Evolutionary conservation across 495 filamentous ascomycete species (phyloP).

Genomic region (Penicillium simplicissimum): DNA sequence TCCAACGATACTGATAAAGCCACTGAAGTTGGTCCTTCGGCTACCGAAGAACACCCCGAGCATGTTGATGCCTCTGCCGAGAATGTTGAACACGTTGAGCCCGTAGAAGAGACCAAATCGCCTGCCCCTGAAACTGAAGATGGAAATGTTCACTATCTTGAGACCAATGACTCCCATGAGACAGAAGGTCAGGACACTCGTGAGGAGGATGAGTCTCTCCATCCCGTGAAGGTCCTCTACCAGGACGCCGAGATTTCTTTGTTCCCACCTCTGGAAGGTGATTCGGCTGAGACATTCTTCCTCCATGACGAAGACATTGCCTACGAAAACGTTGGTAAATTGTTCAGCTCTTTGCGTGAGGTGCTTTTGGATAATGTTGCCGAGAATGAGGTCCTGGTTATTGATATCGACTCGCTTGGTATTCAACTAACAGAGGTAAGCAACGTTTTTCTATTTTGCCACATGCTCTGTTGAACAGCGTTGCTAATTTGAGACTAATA

Average conservation of each 20-base stretch:
- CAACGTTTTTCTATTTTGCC: background rate
- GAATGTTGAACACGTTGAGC: slow-evolving; percentile 7
- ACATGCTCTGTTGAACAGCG: background rate
- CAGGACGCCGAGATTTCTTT: slow-evolving; percentile 67
- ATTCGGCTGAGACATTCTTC: slow-evolving; percentile 71
- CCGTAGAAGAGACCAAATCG: slow-evolving; percentile 10
- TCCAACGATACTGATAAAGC: slow-evolving; percentile 28
- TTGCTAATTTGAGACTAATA: slow-evolving; percentile 34
- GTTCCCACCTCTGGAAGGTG: slow-evolving; percentile 64
- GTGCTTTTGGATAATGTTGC: slow-evolving; percentile 67
- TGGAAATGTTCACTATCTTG: slow-evolving; percentile 8
- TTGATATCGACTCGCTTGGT: slow-evolving; percentile 66
- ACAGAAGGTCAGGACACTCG: slow-evolving; percentile 13
- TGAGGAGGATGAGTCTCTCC: slow-evolving; percentile 30
- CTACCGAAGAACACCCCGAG: slow-evolving; percentile 7
- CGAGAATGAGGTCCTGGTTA: slow-evolving; percentile 66
- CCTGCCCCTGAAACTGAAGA: slow-evolving; percentile 1
- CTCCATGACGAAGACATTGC: slow-evolving; percentile 65
- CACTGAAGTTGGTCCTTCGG: slow-evolving; percentile 16
- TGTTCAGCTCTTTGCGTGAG: slow-evolving; percentile 65
- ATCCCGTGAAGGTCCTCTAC: slow-evolving; percentile 64
- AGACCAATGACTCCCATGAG: slow-evolving; percentile 14
- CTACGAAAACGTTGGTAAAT: slow-evolving; percentile 54
- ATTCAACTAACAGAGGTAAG: slow-evolving; percentile 74
- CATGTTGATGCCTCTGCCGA: slow-evolving; percentile 10